Evolutionary conservation across 1,139 yeast species (phyloP).

Genomic region (Suhomyces bolitotheri): DNA sequence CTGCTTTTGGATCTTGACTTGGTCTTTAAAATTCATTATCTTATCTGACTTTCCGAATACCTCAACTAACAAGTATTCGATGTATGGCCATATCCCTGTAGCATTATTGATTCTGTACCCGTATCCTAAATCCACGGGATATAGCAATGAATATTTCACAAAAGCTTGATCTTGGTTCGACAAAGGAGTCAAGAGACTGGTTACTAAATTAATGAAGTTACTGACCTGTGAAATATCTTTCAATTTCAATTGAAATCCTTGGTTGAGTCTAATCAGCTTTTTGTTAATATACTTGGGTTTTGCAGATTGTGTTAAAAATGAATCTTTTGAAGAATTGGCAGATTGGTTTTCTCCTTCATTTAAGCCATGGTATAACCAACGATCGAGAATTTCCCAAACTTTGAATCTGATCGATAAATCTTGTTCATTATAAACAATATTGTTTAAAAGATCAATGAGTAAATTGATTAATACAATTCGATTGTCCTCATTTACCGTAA

Average conservation of each 20-base stretch:
- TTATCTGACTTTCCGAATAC: conserved; percentile 52
- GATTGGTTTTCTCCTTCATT: conserved; percentile 13
- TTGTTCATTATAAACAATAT: conserved; percentile 44
- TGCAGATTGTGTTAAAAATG: conserved; percentile 14
- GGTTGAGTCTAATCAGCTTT: conserved; percentile 33
- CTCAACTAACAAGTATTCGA: conserved; percentile 68
- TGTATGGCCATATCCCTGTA: conserved; percentile 77
- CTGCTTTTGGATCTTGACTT: conserved; percentile 50
- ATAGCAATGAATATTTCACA: conserved; percentile 47
- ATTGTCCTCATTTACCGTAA: conserved; percentile 37
- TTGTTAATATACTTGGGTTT: conserved; percentile 25
- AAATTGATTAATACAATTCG: conserved; percentile 39
- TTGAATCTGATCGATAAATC: conserved; percentile 38
- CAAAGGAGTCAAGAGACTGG: conserved; percentile 31
- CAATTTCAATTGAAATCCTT: conserved; percentile 36
- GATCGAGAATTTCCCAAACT: conserved; percentile 72
- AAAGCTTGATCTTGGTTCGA: conserved; percentile 30
- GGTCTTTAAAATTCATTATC: conserved; percentile 38
- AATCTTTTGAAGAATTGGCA: conserved; percentile 6
- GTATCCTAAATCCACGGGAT: conserved; percentile 65
- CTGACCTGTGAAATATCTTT: conserved; percentile 53
- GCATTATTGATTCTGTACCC: conserved; percentile 51
- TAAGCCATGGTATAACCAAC: conserved; percentile 62
- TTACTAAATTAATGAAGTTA: conserved; percentile 61
- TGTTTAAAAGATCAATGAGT: conserved; percentile 45